Evolutionary conservation across 352 stramenopile genomes (phyloP), one percentile per base, ranked within the genome.

Genomic region (Globisporangium spinosum): DNA sequence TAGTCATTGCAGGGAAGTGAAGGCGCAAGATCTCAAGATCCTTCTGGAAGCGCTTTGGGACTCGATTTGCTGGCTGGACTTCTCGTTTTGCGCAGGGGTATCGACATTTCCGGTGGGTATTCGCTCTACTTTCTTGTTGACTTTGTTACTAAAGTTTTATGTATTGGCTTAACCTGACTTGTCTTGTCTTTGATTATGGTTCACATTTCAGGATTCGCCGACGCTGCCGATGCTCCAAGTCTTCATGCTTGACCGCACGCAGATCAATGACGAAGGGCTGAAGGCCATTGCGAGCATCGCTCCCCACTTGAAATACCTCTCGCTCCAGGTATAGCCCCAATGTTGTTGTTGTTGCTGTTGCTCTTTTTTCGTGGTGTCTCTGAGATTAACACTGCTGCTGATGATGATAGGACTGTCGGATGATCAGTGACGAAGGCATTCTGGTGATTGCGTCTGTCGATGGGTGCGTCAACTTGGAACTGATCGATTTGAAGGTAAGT

Each of bases 401-500:
- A 25, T 61, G 17, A 22, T 35, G 51, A 3, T 10, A 90, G 80
- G 75, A 93, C 64, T 93, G 85, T 27, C 78, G 80, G 9, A 57
- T 32, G 10, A 65, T 91, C 32, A 85, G 66, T 1, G 81, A 93
- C 40, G 60, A 71, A 43, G 82, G 85, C 2, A 57, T 90, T 17
- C 49, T 70, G 57, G 62, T 75, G 2, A 68, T 93, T 45, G 73
- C 72, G 3, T 68, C 68, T 43, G 67, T 62, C 9, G 40, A 70
- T 38, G 70, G 71, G 4, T 85, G 78, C 49, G 53, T 35, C 27
- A 70, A 74, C 20, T 66, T 90, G 34, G 74, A 87, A 32, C 29
- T 93, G 29, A 68, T 91, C 13, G 85, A 90, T 72, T 69, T 90
- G 38, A 93, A 90, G 71, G 82, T 92, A 38, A 3, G 67, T 32